Evolutionary conservation across 1,139 yeast species (phyloP).

Genomic region (Yamadazyma diddensiae): DNA sequence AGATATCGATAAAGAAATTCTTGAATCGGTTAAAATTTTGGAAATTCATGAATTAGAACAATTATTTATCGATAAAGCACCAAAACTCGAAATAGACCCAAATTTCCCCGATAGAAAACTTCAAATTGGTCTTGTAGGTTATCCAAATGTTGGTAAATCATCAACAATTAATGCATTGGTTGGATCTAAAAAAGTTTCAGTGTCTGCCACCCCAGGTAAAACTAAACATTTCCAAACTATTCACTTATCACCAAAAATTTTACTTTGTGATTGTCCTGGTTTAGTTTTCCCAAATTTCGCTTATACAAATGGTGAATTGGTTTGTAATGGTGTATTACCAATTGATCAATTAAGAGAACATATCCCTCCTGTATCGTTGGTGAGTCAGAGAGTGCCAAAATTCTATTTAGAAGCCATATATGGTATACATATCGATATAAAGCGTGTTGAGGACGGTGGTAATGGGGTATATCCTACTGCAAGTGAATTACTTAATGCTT

Average conservation of each 20-base stretch:
- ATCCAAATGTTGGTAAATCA: slow-evolving; percentile 95
- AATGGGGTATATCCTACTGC: slow-evolving; percentile 80
- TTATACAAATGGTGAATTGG: slow-evolving; percentile 92
- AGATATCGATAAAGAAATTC: slow-evolving; percentile 16
- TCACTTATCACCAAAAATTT: slow-evolving; percentile 73
- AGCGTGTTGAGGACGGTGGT: slow-evolving; percentile 82
- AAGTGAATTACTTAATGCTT: slow-evolving; percentile 83
- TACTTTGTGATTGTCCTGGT: slow-evolving; percentile 98
- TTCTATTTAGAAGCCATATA: slow-evolving; percentile 85
- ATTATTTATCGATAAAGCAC: slow-evolving; percentile 77
- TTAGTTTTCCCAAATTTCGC: slow-evolving; percentile 98
- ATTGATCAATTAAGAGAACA: slow-evolving; percentile 94
- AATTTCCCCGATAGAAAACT: slow-evolving; percentile 60
- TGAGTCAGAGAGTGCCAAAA: slow-evolving; percentile 86
- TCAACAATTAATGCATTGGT: slow-evolving; percentile 94
- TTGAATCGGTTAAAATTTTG: slow-evolving; percentile 63
- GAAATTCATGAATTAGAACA: slow-evolving; percentile 83
- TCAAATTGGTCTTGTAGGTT: slow-evolving; percentile 95
- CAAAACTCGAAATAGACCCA: slow-evolving; percentile 56
- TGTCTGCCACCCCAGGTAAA: slow-evolving; percentile 97
- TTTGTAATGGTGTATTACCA: slow-evolving; percentile 96
- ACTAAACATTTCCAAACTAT: slow-evolving; percentile 99
- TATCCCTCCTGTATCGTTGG: slow-evolving; percentile 86
- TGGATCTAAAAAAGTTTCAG: slow-evolving; percentile 95
- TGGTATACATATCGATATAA: slow-evolving; percentile 83